A percentile compares a stretch with the other conserved stretches of the same genome.
Evolutionary conservation across 176 grass and related monocot genomes (phyloP).

Genomic region (Luzula sylvatica): DNA sequence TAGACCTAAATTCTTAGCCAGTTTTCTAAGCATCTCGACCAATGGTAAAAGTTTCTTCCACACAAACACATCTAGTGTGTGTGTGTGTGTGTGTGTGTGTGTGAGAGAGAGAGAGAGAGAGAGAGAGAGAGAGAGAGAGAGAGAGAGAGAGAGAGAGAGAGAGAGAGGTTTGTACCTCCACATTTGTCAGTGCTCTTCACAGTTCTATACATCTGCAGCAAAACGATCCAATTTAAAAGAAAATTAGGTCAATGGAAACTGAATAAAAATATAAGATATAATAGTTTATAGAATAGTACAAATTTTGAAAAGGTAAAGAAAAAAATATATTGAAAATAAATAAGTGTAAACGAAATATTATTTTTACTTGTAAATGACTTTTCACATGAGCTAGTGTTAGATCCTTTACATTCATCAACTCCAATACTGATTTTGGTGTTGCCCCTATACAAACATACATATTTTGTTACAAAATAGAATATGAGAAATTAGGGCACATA

Average conservation of each 20-base stretch:
- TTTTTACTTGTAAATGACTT: slow-evolving; percentile 87
- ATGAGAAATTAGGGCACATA: neutral
- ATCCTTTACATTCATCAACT: slow-evolving; percentile 99
- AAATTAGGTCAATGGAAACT: slow-evolving; percentile 2
- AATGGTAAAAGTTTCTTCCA: slow-evolving; percentile 8
- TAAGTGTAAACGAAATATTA: neutral
- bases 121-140: slow-evolving; percentile 21
- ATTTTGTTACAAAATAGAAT: too few species aligned
- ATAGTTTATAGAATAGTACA: neutral
- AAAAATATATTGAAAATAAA: slow-evolving; percentile 10
- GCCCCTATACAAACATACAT: slow-evolving; percentile 43
- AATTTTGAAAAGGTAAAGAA: slow-evolving; percentile 15
- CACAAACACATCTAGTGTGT: slow-evolving; percentile 12
- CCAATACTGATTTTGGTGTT: slow-evolving; percentile 90
- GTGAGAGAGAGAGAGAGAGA: slow-evolving; percentile 17
- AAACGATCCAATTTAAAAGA: slow-evolving; percentile 14
- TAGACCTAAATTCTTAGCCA: neutral
- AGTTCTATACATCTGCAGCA: slow-evolving; percentile 98
- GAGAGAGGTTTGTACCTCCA: slow-evolving; percentile 43
- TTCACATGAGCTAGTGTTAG: slow-evolving; percentile 97
- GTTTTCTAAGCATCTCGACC: neutral
- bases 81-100: slow-evolving; percentile 32
- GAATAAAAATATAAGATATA: slow-evolving; percentile 12
- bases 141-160: slow-evolving; percentile 11
- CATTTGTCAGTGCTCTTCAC: slow-evolving; percentile 87